Base-by-base conservation (phyloP, 179 eudicot species). In the Amaranthus tricolor region DNA sequence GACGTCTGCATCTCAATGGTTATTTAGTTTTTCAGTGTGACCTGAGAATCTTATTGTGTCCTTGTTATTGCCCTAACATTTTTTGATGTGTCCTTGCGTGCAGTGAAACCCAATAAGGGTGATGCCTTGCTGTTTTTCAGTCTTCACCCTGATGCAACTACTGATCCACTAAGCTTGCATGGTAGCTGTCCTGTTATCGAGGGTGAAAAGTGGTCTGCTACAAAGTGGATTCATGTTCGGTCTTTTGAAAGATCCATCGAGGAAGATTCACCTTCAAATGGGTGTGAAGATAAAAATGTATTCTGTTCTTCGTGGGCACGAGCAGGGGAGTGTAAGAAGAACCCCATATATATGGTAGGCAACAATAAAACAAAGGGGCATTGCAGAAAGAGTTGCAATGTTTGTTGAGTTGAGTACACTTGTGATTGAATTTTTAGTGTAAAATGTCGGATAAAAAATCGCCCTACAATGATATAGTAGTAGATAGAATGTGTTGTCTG, bases 171-270 rank as follows among this genome's bases (percentile, higher is more conserved):
- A 70, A 90, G 98, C 88, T 77, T 77, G 45, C 90, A 87, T 58
- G 90, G 87, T 55, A 85, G 88, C 82, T 85, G 88, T 74, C 88
- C 88, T 3, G 85, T 85, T 60, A 72, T 85, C 17, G 83, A 79
- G 74, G 88, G 89, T 3, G 85, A 79, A 78, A 86, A 86, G 62
- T 86, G 89, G 89, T 84, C 86, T n/a, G 97, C 97, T 17, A 90
- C 96, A 70, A 91, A 88, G 86, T 90, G 97, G 97, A 92, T 92
- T 66, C 97, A 92, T 49, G 97, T 89, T 19, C 82, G 94, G 77
- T 81, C 95, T 13, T 89, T 88, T 43, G 93, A 89, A 47, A 80
- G 77, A 45, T 53, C 74, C 44, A 1, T n/a, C 40, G 2, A 31
- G 9, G 21, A 73, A 11, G 81, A 62, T 69, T 52, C 17, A 10